phyloP scores from a whole-genome alignment of 306 rosid genomes.

The Carpinus viminea region DNA sequence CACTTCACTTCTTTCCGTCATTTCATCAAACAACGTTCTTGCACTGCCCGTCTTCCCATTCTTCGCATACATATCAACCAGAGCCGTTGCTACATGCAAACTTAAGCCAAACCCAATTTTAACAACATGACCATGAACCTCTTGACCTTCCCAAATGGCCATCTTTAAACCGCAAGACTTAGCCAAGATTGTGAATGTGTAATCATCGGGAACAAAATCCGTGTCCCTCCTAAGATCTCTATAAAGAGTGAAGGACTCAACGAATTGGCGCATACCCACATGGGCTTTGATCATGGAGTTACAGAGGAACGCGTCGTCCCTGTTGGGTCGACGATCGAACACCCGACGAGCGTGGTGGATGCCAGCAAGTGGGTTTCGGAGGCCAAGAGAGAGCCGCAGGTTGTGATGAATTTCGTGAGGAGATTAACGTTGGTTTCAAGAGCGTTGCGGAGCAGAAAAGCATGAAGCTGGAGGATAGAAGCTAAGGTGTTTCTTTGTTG shows the following conservation, averaged over 20 bases:
- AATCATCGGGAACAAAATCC: slow-evolving; percentile 38
- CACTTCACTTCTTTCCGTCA: slow-evolving; percentile 49
- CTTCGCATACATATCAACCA: slow-evolving; percentile 65
- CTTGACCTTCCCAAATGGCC: slow-evolving; percentile 41
- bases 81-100: slow-evolving; percentile 56
- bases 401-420: slow-evolving; percentile 60
- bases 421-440: slow-evolving; percentile 56
- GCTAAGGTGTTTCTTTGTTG: slow-evolving; percentile 30
- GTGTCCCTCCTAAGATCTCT: slow-evolving; percentile 39
- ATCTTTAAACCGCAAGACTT: slow-evolving; percentile 48
- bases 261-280: slow-evolving; percentile 32
- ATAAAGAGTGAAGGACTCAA: slow-evolving; percentile 46
- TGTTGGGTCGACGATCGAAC: slow-evolving; percentile 44
- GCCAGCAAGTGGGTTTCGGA: slow-evolving; percentile 25
- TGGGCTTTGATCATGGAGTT: slow-evolving; percentile 55
- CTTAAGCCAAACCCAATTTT: slow-evolving; percentile 51
- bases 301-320: slow-evolving; percentile 51
- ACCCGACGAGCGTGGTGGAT: slow-evolving; percentile 52
- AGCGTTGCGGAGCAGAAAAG: slow-evolving; percentile 64
- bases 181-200: slow-evolving; percentile 44
- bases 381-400: slow-evolving; percentile 33
- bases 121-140: slow-evolving; percentile 46
- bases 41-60: slow-evolving; percentile 50
- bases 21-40: slow-evolving; percentile 59
- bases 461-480: slow-evolving; percentile 61